Evolutionary conservation across 1,284 basidiomycete species (phyloP).

Genomic region (Tylopilus sp.): DNA sequence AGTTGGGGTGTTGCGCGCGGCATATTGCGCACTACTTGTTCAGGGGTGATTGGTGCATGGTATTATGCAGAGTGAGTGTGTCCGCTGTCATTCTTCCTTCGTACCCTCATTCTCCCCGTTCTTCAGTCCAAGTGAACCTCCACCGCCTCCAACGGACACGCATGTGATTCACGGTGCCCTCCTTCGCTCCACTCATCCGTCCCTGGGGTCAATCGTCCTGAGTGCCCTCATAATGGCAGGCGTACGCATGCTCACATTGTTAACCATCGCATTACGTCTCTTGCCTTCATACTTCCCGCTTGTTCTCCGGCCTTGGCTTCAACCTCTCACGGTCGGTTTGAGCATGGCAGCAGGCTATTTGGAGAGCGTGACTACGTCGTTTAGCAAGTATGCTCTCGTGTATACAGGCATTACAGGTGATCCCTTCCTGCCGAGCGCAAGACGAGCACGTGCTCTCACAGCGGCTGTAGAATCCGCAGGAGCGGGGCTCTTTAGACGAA

Average conservation of each 20-base stretch:
- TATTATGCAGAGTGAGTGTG: constrained; percentile 77
- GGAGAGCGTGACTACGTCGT: constrained; percentile 64
- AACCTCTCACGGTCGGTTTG: constrained; percentile 39
- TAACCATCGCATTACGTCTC: constrained; percentile 49
- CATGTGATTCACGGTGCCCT: constrained; percentile 77
- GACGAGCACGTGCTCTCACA: constrained; percentile 60
- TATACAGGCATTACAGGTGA: constrained; percentile 87
- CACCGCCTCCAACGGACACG: constrained; percentile 54
- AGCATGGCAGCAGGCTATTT: constrained; percentile 50
- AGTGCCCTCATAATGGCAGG: constrained; percentile 74
- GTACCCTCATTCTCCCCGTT: background rate
- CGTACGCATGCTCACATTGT: constrained; percentile 53
- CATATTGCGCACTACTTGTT: constrained; percentile 71
- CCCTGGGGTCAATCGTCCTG: constrained; percentile 75
- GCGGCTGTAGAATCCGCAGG: constrained; percentile 40
- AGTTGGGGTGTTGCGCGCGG: constrained; percentile 87
- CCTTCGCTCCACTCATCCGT: constrained; percentile 75
- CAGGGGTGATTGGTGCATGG: constrained; percentile 88
- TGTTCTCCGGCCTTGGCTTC: constrained; percentile 38
- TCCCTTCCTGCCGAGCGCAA: constrained; percentile 75
- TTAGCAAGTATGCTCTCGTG: constrained; percentile 80
- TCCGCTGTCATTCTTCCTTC: background rate
- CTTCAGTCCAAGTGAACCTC: constrained; percentile 46
- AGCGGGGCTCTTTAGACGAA: constrained; percentile 42
- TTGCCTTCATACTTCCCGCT: constrained; percentile 54